A percentile compares a stretch with the other conserved stretches of the same genome.
Evolutionary conservation across 139 green algal genomes (phyloP).

Genomic region (Haematococcus sp.): DNA sequence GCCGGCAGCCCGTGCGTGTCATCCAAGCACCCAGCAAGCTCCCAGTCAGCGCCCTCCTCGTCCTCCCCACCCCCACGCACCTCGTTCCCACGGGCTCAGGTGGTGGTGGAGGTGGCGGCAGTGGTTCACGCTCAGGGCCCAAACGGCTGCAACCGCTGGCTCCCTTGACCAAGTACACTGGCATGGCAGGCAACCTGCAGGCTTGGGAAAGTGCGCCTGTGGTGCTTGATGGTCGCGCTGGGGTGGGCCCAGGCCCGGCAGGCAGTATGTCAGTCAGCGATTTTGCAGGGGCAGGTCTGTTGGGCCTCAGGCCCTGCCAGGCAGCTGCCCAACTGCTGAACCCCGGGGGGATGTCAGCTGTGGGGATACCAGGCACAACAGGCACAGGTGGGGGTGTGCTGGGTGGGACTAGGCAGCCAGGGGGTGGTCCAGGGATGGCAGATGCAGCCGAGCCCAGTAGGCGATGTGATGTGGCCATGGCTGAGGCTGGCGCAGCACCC

Average conservation of each 20-base stretch:
- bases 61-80: slow-evolving; percentile 43
- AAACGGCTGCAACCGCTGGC: slow-evolving; percentile 62
- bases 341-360: neutral
- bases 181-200: slow-evolving; percentile 34
- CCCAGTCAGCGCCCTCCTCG: slow-evolving; percentile 57
- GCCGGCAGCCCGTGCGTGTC: slow-evolving; percentile 58
- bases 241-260: no score
- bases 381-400: neutral
- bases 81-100: slow-evolving; percentile 22
- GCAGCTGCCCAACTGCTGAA: neutral
- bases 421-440: neutral
- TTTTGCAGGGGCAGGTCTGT: no score
- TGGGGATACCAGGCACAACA: neutral
- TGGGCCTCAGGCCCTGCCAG: no score
- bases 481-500: neutral
- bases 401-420: neutral
- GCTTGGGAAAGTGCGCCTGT: slow-evolving; percentile 58
- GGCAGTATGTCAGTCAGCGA: no score
- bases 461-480: neutral
- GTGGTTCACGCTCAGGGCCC: slow-evolving; percentile 33
- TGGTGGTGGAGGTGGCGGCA: neutral
- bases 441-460: neutral
- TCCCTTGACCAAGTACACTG: slow-evolving; percentile 59
- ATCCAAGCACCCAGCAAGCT: slow-evolving; percentile 50
- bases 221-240: slow-evolving; percentile 49